phyloP scores from a whole-genome alignment of 139 green algal genomes.

The Closterium sp. region DNA sequence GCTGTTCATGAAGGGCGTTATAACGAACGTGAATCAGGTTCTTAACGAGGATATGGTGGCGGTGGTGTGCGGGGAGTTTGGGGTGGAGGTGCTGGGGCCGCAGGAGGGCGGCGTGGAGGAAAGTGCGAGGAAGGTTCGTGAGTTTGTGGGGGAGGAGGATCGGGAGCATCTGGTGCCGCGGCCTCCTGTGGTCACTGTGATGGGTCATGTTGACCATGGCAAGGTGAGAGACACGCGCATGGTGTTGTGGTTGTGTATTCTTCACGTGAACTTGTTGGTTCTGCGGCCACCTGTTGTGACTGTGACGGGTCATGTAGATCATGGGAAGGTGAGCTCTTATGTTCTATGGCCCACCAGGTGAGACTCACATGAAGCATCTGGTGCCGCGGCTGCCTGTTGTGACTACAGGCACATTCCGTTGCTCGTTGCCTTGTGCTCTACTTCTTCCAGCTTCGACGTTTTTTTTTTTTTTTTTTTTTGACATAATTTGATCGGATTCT shows the following conservation, averaged over 20 bases:
- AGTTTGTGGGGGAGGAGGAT: slow-evolving; percentile 82
- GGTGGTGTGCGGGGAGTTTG: slow-evolving; percentile 75
- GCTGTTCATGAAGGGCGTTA: slow-evolving; percentile 97
- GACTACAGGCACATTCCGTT: background rate
- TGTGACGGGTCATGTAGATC: slow-evolving; percentile 99
- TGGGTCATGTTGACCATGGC: slow-evolving; percentile 99
- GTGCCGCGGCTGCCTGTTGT: background rate
- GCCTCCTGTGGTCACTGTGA: slow-evolving; percentile 94
- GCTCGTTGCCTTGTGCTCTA: background rate
- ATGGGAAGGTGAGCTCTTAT: slow-evolving; percentile 82
- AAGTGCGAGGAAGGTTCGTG: slow-evolving; percentile 66
- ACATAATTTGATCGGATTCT: too few relatives aligned
- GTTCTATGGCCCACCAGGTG: too few relatives aligned
- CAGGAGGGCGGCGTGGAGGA: slow-evolving; percentile 54
- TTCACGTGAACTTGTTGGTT: too few relatives aligned
- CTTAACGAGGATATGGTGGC: slow-evolving; percentile 68
- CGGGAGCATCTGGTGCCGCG: slow-evolving; percentile 68
- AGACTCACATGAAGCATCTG: too few relatives aligned
- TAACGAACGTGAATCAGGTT: slow-evolving; percentile 81
- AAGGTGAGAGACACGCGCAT: slow-evolving; percentile 68
- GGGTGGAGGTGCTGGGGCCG: slow-evolving; percentile 61
- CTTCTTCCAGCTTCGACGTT: background rate
- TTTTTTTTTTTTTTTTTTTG: background rate
- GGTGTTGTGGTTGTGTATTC: too few relatives aligned
- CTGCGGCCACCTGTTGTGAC: slow-evolving; percentile 86